These are phyloP conservation scores for Thalassiosira profunda DNA, from an alignment of 108 stramenopile genomes.

Conservation along the genomic window DNA sequence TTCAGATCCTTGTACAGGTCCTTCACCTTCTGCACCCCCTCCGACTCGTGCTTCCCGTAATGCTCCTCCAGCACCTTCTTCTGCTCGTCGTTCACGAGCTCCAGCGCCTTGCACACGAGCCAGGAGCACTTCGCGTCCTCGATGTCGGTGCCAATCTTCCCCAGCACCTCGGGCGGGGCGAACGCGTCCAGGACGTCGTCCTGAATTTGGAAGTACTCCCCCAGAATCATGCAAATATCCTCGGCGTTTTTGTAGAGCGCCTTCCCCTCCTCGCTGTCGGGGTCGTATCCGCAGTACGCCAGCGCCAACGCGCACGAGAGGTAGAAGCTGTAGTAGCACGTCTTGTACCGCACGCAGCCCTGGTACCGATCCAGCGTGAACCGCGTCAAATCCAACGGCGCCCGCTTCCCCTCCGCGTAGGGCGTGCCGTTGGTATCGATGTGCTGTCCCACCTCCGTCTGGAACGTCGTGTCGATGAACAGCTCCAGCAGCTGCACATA, in stretches of 20 bases:
- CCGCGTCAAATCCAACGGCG: conserved; percentile 68
- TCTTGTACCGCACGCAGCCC: conserved; percentile 98
- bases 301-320: conserved; percentile 85
- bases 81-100: conserved; percentile 53
- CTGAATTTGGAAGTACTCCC: conserved; percentile 99
- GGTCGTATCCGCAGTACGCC: conserved; percentile 67
- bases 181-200: conserved; percentile 99
- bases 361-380: conserved; percentile 90
- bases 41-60: conserved; percentile 90
- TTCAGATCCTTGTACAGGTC: conserved; percentile 86
- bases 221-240: conserved; percentile 86
- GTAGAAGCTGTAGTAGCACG: conserved; percentile 99
- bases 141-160: conserved; percentile 99
- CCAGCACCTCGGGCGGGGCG: conserved; percentile 94
- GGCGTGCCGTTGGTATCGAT: conserved; percentile 84
- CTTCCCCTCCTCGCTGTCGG: conserved; percentile 10
- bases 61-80: conserved; percentile 67
- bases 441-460: conserved; percentile 98
- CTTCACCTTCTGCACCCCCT: conserved; percentile 85
- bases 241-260: conserved; percentile 58
- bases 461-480: conserved; percentile 85
- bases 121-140: conserved; percentile 99
- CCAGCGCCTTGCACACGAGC: conserved; percentile 94
- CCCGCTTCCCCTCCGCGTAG: conserved; percentile 54
- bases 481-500: conserved; percentile 85